Evolutionary conservation across 441 rosid species (phyloP).

Genomic region (Eugenia klotzschiana): DNA sequence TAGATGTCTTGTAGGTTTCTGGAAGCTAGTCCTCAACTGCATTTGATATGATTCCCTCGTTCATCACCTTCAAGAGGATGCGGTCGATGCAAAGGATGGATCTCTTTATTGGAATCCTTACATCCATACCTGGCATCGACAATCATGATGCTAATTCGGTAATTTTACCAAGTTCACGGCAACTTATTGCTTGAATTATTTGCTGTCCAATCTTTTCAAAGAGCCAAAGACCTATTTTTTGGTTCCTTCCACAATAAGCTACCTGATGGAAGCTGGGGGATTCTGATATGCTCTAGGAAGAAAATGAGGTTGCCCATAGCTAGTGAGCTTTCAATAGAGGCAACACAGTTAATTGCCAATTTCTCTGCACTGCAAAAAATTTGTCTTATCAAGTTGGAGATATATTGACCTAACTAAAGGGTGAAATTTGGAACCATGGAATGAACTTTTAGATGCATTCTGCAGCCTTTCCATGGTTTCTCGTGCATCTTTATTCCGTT

Average conservation of each 20-base stretch:
- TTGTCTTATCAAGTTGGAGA: neutral
- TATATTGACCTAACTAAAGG: neutral
- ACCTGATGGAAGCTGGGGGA: neutral
- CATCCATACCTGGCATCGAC: constrained; percentile 70
- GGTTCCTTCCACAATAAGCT: neutral
- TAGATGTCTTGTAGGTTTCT: neutral
- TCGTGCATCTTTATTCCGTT: neutral
- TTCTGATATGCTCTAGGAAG: neutral
- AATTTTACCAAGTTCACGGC: neutral
- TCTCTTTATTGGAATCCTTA: constrained; percentile 41
- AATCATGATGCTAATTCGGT: constrained; percentile 80
- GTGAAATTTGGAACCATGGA: neutral
- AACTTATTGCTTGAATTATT: neutral
- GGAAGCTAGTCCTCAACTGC: neutral
- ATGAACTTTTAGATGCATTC: neutral
- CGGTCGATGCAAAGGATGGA: constrained; percentile 49
- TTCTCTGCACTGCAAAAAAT: neutral
- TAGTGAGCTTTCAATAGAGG: neutral
- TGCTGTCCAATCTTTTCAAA: neutral
- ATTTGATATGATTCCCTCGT: neutral
- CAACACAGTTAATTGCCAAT: neutral
- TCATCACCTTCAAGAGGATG: constrained; percentile 36
- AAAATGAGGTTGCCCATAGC: neutral
- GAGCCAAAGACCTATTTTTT: no score
- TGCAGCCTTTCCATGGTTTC: neutral